These are phyloP conservation scores for Dovyalis caffra DNA, from an alignment of 345 rosid genomes.

Conservation along the genomic window DNA sequence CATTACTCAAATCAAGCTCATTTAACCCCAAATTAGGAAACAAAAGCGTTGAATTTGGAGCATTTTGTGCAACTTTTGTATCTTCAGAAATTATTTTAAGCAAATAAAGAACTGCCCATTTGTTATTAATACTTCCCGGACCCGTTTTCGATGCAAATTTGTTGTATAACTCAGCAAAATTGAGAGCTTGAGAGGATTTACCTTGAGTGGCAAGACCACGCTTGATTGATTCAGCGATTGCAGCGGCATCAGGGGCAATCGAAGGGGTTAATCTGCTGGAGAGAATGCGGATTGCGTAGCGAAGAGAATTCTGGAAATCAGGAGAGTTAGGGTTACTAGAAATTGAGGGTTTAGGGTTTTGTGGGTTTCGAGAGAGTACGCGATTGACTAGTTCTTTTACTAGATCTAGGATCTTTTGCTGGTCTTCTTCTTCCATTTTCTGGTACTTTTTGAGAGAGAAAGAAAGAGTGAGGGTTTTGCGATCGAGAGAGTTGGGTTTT, in stretches of 20 bases:
- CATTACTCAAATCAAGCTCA: conserved; percentile 31
- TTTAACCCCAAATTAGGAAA: conserved; percentile 58
- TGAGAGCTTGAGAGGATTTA: conserved; percentile 83
- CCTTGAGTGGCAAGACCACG: conserved; percentile 90
- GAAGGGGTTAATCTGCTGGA: conserved; percentile 85
- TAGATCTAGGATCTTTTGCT: conserved; percentile 71
- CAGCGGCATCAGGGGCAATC: conserved; percentile 67
- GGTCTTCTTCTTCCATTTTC: conserved; percentile 72
- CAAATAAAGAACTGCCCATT: conserved; percentile 88
- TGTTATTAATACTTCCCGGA: conserved; percentile 79
- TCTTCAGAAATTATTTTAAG: conserved; percentile 81
- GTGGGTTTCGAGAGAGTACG: conserved; percentile 51
- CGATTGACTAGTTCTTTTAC: conserved; percentile 81
- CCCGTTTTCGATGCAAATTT: conserved; percentile 85
- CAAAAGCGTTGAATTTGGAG: conserved; percentile 39
- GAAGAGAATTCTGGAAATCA: conserved; percentile 56
- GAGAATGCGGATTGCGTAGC: conserved; percentile 82
- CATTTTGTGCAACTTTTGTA: conserved; percentile 36
- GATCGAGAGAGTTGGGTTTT: neutral
- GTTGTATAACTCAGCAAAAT: conserved; percentile 76
- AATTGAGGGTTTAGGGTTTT: conserved; percentile 37
- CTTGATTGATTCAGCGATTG: conserved; percentile 88
- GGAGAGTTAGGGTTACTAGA: conserved; percentile 41
- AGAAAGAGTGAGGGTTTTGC: neutral
- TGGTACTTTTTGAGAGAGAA: neutral